These are phyloP conservation scores for Gastrolobium villosum DNA, from an alignment of 306 rosid species.

Conservation along the genomic window DNA sequence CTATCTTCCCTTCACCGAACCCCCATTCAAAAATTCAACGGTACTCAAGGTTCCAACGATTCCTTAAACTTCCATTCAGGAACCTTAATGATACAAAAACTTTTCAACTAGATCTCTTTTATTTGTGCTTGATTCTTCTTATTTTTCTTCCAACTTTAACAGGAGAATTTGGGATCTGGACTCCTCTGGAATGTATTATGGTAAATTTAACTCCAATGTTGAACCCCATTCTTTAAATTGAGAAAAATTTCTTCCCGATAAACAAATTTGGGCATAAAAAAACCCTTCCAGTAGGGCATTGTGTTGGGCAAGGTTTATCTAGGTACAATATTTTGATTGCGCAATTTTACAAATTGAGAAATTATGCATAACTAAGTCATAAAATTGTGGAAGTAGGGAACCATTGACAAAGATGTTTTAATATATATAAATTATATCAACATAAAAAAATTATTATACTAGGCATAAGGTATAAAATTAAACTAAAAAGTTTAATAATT, in stretches of 20 bases:
- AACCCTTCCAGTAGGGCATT: neutral
- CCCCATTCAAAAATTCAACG: too few species aligned
- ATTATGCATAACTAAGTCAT: neutral
- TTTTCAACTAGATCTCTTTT: neutral
- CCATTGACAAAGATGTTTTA: too few species aligned
- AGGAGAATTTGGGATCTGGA: neutral
- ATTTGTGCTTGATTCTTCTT: slow-evolving; percentile 7
- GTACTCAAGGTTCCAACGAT: neutral
- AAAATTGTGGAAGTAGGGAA: neutral
- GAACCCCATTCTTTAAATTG: slow-evolving; percentile 4
- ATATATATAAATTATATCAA: too few species aligned
- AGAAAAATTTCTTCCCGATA: neutral
- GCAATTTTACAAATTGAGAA: neutral
- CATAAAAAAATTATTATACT: too few species aligned
- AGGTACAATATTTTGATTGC: neutral
- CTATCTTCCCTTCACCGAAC: too few species aligned
- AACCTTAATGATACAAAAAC: neutral
- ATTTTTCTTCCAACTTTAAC: slow-evolving; percentile 11
- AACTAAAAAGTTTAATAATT: too few species aligned
- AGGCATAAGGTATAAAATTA: too few species aligned
- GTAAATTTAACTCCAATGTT: neutral
- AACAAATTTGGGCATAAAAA: neutral
- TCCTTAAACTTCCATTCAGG: neutral
- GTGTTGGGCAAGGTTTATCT: neutral
- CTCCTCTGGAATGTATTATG: neutral